Conservation (phyloP, 441 rosid genomes). For the Populus trichocarpa region DNA sequence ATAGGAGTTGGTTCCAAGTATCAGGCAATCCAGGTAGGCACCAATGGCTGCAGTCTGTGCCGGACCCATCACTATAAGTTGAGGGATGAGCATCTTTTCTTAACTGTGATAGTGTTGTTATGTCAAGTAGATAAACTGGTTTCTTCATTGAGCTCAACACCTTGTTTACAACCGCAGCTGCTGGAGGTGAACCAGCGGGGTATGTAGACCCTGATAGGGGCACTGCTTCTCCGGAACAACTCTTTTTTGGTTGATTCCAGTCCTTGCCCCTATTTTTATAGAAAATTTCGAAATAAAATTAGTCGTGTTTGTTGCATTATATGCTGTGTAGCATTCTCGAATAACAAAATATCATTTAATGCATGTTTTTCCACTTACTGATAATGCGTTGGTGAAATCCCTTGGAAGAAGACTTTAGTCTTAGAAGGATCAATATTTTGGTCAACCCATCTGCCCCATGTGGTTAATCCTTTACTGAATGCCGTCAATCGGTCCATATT, state of each 20-base stretch:
- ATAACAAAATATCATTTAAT: not conserved
- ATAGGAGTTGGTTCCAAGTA: conserved; percentile 89
- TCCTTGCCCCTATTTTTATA: conserved; percentile 44
- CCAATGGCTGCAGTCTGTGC: conserved; percentile 93
- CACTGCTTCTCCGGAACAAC: conserved; percentile 61
- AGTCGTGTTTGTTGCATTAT: not conserved
- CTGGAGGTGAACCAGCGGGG: conserved; percentile 72
- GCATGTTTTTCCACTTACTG: conserved; percentile 40
- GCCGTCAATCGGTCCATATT: conserved; percentile 81
- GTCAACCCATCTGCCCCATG: conserved; percentile 92
- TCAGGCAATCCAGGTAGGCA: conserved; percentile 94
- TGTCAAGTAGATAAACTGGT: conserved; percentile 69
- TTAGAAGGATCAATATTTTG: conserved; percentile 56
- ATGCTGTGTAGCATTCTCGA: not conserved
- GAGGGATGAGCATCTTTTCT: conserved; percentile 97
- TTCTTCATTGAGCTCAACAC: conserved; percentile 52
- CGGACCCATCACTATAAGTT: conserved; percentile 41
- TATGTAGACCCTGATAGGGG: conserved; percentile 61
- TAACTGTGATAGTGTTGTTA: conserved; percentile 68
- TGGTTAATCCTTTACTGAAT: conserved; percentile 57
- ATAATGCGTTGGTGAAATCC: conserved; percentile 90
- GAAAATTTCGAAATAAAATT: not conserved
- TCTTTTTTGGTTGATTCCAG: conserved; percentile 64
- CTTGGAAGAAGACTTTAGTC: conserved; percentile 78
- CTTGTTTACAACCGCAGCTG: conserved; percentile 59